Conservation (phyloP, 2,329 filamentous ascomycete species). For the Sporothrix euskadiensis region DNA sequence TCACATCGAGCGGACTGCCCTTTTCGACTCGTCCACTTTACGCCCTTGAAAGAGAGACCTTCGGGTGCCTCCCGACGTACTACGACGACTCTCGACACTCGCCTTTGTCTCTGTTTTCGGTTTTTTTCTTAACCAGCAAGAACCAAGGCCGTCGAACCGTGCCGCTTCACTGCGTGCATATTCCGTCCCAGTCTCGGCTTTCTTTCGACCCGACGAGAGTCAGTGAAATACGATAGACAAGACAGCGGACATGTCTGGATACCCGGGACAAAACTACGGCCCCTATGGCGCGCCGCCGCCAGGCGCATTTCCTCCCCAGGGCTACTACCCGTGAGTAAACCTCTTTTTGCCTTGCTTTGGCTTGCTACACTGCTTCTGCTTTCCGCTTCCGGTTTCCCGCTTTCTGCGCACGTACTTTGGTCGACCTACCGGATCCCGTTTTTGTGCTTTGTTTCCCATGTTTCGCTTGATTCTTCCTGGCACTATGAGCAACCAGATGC, state of each 20-base stretch:
- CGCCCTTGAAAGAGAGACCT: background rate
- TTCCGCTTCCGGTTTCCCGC: background rate
- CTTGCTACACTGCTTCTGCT: too few species aligned
- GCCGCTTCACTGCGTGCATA: constrained; percentile 22
- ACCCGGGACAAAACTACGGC: constrained; percentile 20
- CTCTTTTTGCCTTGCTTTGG: background rate
- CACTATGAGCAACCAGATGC: background rate
- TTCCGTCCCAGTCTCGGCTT: background rate
- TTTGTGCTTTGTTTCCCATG: background rate
- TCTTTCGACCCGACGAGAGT: background rate
- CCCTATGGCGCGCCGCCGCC: constrained; percentile 28
- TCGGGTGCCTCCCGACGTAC: constrained; percentile 9
- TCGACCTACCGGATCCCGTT: background rate
- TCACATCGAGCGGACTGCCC: background rate
- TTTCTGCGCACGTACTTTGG: background rate
- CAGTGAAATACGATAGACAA: background rate
- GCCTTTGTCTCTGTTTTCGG: background rate
- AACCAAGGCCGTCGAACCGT: background rate
- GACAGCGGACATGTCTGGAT: constrained; percentile 25
- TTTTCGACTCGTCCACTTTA: too few species aligned
- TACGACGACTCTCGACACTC: background rate
- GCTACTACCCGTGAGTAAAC: constrained; percentile 26
- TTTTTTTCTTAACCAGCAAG: background rate
- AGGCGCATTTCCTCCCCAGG: constrained; percentile 27
- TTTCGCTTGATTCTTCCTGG: background rate